phyloP scores from a whole-genome alignment of 2,329 filamentous ascomycete species.

The Tympanopsis confertula region DNA sequence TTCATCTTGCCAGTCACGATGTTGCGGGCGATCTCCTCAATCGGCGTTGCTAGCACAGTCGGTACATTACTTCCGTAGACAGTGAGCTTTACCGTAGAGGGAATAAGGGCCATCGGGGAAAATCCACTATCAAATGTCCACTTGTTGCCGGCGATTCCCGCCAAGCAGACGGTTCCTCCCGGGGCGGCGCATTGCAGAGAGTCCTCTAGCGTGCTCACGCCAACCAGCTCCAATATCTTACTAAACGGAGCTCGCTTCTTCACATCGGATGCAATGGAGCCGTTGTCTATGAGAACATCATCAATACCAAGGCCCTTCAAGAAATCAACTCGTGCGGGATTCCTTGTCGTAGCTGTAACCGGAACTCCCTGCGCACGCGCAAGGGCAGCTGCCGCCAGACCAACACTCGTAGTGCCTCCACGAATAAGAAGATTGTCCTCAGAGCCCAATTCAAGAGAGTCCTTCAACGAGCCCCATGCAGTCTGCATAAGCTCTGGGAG shows the following conservation, averaged over 20 bases:
- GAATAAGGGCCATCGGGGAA: neutral
- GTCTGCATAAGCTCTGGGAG: constrained; percentile 39
- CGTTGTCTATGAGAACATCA: constrained; percentile 29
- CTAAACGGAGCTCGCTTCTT: constrained; percentile 18
- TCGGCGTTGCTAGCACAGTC: too few species aligned
- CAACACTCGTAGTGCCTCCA: constrained; percentile 33
- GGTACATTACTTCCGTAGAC: neutral
- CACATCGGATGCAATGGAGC: constrained; percentile 22
- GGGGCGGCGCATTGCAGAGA: constrained; percentile 24
- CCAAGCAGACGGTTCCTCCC: constrained; percentile 29
- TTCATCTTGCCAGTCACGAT: too few species aligned
- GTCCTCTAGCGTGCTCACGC: constrained; percentile 26
- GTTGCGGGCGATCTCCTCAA: too few species aligned
- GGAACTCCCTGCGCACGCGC: constrained; percentile 25
- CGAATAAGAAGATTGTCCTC: constrained; percentile 32
- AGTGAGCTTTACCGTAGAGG: neutral
- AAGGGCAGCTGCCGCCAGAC: constrained; percentile 30
- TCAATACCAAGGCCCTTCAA: constrained; percentile 25
- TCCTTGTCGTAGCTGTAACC: constrained; percentile 27
- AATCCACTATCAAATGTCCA: constrained; percentile 8
- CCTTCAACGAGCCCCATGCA: constrained; percentile 29
- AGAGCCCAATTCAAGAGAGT: constrained; percentile 19
- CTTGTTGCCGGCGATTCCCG: constrained; percentile 16
- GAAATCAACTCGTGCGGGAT: constrained; percentile 18
- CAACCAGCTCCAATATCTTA: constrained; percentile 33